Evolutionary conservation across 2,329 filamentous ascomycete genomes (phyloP), one percentile per base, ranked within the genome.

Genomic region (Ophiostoma triangulosporum): DNA sequence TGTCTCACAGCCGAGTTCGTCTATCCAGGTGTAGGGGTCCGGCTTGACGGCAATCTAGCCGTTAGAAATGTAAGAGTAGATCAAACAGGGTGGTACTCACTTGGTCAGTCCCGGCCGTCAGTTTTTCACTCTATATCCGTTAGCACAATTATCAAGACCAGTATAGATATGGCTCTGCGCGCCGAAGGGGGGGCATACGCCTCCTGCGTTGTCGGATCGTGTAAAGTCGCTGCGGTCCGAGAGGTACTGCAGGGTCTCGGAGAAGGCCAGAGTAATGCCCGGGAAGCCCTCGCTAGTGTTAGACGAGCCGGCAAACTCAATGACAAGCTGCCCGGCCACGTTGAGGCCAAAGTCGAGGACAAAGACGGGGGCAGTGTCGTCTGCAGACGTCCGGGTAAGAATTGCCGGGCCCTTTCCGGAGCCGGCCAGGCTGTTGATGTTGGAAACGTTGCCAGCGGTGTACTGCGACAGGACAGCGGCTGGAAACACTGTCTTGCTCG

Each of bases 331-430:
- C 0, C 73, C 73, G 6, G 68, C 72, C 4, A 72, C 64, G 52
- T 74, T 73, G 51, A 70, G 68, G 1, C 73, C 73, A 60, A 75
- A 76, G 58, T 76, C 73, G n/a, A 76, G 58, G 14, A 74, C 68
- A 8, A 76, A 59, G 1, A 64, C 64, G 1, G 73, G 70, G 0
- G 61, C 53, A 4, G 62, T 57, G 6, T 61, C 55, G 4, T 52
- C 46, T 3, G 49, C n/a, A 0, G 46, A 46, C 1, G n/a, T 24
- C 5, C 66, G 63, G 3, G 53, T 62, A 33, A 73, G 60, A 0
- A 68, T 59, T 1, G 69, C 68, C 4, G 64, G 52, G 14, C 56
- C 56, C 4, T 59, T 59, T 6, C 62, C 62, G 3, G 35, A 31
- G 20, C 27, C 32, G 14, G 66, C 53, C 4, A 73, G 57, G 0